Evolutionary conservation across 2,329 filamentous ascomycete species (phyloP).

Genomic region (Alternaria atra): DNA sequence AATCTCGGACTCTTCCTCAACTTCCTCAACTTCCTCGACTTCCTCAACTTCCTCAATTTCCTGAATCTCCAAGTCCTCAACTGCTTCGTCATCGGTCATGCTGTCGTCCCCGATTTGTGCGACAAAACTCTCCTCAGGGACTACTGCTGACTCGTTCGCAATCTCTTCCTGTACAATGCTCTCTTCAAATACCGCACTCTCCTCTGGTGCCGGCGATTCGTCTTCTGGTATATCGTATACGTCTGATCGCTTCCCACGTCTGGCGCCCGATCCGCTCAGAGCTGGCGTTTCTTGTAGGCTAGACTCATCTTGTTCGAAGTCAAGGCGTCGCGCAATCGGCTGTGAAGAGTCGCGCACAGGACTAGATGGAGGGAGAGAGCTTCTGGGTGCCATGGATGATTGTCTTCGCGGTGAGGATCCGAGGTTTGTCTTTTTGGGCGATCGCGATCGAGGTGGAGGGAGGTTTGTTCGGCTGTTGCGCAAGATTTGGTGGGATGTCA

Average conservation of each 20-base stretch:
- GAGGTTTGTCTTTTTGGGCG: conserved; percentile 70
- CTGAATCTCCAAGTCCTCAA: conserved; percentile 32
- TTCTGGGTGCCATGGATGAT: conserved; percentile 65
- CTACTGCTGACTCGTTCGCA: conserved; percentile 32
- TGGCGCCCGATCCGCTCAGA: conserved; percentile 46
- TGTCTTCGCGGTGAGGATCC: conserved; percentile 68
- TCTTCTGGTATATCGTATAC: conserved; percentile 47
- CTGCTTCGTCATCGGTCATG: conserved; percentile 25
- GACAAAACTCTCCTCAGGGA: conserved; percentile 41
- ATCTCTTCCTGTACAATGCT: conserved; percentile 46
- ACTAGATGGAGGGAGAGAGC: conserved; percentile 50
- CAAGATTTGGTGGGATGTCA: conserved; percentile 56
- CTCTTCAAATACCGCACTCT: conserved; percentile 43
- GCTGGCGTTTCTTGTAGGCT: conserved; percentile 42
- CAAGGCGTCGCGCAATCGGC: conserved; percentile 63
- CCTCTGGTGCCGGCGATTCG: conserved; percentile 38
- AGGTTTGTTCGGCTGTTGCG: conserved; percentile 56
- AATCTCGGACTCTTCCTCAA: conserved; percentile 40
- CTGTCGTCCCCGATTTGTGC: conserved; percentile 43
- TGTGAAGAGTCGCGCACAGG: conserved; percentile 44
- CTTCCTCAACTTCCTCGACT: no score
- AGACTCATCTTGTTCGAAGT: conserved; percentile 60
- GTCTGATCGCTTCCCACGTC: conserved; percentile 40
- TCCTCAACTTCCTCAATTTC: conserved; percentile 30
- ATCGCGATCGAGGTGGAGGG: conserved; percentile 62